phyloP scores from a whole-genome alignment of 78 protist genomes.

The Speleostelium caveatum region DNA sequence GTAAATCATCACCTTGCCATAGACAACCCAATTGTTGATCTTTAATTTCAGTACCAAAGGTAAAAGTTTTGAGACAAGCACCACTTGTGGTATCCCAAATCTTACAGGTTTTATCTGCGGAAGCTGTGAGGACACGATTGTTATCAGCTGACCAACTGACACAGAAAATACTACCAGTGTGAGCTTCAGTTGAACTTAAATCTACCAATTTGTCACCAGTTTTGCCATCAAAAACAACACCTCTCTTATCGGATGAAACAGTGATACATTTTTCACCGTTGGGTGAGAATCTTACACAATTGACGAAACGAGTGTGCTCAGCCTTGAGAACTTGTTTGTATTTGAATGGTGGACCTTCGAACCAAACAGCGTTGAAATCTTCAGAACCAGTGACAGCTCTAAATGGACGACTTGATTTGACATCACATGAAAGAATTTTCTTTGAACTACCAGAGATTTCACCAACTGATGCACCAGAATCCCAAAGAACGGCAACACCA shows the following conservation, averaged over 20 bases:
- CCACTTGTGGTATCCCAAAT: conserved; percentile 87
- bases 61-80: conserved; percentile 54
- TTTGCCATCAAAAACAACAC: conserved; percentile 92
- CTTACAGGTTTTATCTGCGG: conserved; percentile 92
- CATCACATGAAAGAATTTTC: conserved; percentile 82
- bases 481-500: conserved; percentile 85
- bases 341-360: conserved; percentile 95
- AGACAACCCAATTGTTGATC: conserved; percentile 93
- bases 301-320: conserved; percentile 87
- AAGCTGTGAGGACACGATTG: conserved; percentile 83
- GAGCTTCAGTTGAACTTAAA: conserved; percentile 62
- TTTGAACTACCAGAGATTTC: conserved; percentile 92
- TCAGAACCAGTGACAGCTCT: conserved; percentile 91
- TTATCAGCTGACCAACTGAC: conserved; percentile 82
- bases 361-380: conserved; percentile 77
- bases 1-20: conserved; percentile 79
- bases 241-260: conserved; percentile 87
- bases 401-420: conserved; percentile 93
- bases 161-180: conserved; percentile 86
- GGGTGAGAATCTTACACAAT: conserved; percentile 91
- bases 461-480: conserved; percentile 94
- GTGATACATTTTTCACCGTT: conserved; percentile 79
- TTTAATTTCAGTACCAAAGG: conserved; percentile 56
- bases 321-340: conserved; percentile 61
- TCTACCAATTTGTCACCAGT: conserved; percentile 88